Conservation (phyloP, 2,329 filamentous ascomycete species). For the Lasiodiplodia citricola region DNA sequence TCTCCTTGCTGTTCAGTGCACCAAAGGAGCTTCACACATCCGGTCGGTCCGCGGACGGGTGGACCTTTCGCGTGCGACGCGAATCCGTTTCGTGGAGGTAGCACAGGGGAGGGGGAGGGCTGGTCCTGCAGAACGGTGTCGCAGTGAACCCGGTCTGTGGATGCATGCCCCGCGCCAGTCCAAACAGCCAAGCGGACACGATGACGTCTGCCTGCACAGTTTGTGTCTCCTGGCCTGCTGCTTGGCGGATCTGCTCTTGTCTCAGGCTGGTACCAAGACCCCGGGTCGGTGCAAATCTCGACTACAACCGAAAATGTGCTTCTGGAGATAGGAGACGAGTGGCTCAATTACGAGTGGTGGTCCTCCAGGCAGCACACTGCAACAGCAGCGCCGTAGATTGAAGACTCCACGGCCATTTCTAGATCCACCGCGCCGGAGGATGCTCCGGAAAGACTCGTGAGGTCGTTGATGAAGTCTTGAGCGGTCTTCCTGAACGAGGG, state of each 20-base stretch:
- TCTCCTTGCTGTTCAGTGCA: constrained; percentile 4
- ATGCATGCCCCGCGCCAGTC: constrained; percentile 9
- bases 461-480: constrained; percentile 66
- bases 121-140: constrained; percentile 22
- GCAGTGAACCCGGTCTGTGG: constrained; percentile 17
- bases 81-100: constrained; percentile 5
- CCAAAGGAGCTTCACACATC: constrained; percentile 6
- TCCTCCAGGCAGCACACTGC: constrained; percentile 54
- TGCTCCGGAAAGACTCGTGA: constrained; percentile 53
- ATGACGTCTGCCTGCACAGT: constrained; percentile 18
- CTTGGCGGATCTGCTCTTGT: constrained; percentile 9
- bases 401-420: constrained; percentile 74
- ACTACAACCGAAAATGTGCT: background rate
- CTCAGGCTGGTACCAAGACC: background rate
- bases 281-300: constrained; percentile 16
- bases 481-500: constrained; percentile 68
- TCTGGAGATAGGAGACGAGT: background rate
- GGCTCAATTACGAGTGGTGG: constrained; percentile 23
- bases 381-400: constrained; percentile 75
- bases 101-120: constrained; percentile 17
- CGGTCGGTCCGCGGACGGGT: background rate
- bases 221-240: constrained; percentile 8
- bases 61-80: constrained; percentile 2
- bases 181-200: constrained; percentile 12
- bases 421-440: constrained; percentile 54